These are phyloP conservation scores for Wickerhamiella parazyma DNA, from an alignment of 805 yeast species.

Conservation along the genomic window DNA sequence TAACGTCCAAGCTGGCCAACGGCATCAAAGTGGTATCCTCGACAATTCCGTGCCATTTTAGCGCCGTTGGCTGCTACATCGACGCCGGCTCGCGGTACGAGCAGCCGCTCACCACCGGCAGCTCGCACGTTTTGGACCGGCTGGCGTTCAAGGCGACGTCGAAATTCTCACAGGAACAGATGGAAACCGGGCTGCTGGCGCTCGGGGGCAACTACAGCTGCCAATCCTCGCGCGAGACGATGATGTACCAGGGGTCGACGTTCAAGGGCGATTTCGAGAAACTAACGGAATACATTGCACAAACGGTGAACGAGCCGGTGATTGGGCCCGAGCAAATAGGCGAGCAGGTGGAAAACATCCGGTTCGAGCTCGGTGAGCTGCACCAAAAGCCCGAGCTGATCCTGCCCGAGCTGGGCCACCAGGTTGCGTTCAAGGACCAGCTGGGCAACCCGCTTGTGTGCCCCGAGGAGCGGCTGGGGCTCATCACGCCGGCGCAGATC, in stretches of 20 bases:
- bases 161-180: constrained; percentile 39
- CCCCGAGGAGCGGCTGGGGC: constrained; percentile 52
- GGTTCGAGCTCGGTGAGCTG: constrained; percentile 72
- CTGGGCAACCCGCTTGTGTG: constrained; percentile 79
- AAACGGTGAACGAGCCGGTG: constrained; percentile 62
- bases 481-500: constrained; percentile 40
- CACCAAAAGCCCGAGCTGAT: constrained; percentile 71
- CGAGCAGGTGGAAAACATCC: constrained; percentile 60
- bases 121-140: constrained; percentile 73
- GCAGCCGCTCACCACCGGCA: constrained; percentile 44
- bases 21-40: constrained; percentile 78
- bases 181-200: constrained; percentile 61
- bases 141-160: constrained; percentile 44
- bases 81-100: constrained; percentile 89
- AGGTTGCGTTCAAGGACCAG: constrained; percentile 65
- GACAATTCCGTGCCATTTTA: constrained; percentile 76
- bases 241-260: constrained; percentile 89
- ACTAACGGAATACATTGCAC: constrained; percentile 64
- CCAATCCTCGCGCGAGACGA: constrained; percentile 78
- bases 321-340: constrained; percentile 55
- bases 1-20: constrained; percentile 40
- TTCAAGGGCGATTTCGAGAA: constrained; percentile 71
- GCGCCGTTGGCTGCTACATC: constrained; percentile 78
- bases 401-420: constrained; percentile 81
- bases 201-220: constrained; percentile 93